Conservation (phyloP, 495 filamentous ascomycete genomes). For the Hypoxylon fragiforme region DNA sequence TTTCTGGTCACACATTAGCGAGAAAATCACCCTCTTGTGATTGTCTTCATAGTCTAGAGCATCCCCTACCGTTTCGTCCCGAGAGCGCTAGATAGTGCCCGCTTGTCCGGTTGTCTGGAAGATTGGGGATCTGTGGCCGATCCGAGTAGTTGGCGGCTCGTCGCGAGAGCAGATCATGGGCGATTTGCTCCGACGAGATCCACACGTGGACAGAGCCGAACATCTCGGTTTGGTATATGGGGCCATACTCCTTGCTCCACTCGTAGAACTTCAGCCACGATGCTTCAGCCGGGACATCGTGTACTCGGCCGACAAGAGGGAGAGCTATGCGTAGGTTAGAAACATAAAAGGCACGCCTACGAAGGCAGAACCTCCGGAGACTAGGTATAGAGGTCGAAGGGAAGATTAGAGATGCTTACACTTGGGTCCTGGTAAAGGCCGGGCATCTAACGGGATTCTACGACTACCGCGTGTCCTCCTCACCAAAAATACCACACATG, state of each 20-base stretch:
- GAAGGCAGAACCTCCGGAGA: too few relatives aligned
- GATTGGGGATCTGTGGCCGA: conserved; percentile 58
- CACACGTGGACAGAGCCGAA: conserved; percentile 61
- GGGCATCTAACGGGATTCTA: conserved; percentile 30
- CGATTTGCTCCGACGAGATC: conserved; percentile 60
- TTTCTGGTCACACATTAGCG: conserved; percentile 42
- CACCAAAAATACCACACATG: conserved; percentile 20
- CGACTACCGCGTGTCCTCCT: conserved; percentile 11
- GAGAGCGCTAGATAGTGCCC: conserved; percentile 60
- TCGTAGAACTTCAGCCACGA: conserved; percentile 62
- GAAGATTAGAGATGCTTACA: conserved; percentile 27
- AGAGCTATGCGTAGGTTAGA: conserved; percentile 34
- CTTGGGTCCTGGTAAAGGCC: conserved; percentile 38
- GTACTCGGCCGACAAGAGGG: conserved; percentile 61
- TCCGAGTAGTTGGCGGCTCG: conserved; percentile 63
- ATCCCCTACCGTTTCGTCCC: conserved; percentile 52
- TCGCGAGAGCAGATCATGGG: conserved; percentile 63
- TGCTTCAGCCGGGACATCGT: conserved; percentile 56
- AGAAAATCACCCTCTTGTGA: not conserved
- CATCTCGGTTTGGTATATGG: conserved; percentile 62
- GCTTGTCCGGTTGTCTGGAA: conserved; percentile 58
- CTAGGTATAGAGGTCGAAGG: not conserved
- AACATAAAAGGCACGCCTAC: too few relatives aligned
- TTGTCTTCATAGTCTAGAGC: too few relatives aligned
- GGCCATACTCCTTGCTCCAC: conserved; percentile 65